Evolutionary conservation across 2,329 filamentous ascomycete genomes (phyloP).

Genomic region (Colletotrichum sp.): DNA sequence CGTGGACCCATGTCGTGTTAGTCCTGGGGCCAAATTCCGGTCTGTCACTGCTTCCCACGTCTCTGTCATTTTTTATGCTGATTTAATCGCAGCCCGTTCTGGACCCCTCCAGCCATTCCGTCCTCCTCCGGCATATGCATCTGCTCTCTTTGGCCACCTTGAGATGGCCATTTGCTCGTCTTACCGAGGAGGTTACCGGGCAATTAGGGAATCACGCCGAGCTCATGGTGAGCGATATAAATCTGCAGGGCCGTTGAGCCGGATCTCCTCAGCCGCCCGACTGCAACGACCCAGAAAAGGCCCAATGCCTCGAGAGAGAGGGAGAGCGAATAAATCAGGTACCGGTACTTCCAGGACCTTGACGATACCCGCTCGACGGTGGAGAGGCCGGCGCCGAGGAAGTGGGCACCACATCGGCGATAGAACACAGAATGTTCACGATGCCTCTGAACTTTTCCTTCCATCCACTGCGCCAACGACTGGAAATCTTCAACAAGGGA

Average conservation of each 20-base stretch:
- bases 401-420: not conserved
- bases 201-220: not conserved
- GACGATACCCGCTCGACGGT: not conserved
- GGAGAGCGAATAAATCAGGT: not conserved
- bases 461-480: not conserved
- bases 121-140: not conserved
- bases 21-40: not conserved
- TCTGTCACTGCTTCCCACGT: not conserved
- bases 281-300: not conserved
- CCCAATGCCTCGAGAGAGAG: not conserved
- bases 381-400: slow-evolving; percentile 6
- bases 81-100: not conserved
- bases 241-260: slow-evolving; percentile 10
- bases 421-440: slow-evolving; percentile 16
- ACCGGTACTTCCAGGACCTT: not conserved
- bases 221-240: slow-evolving; percentile 9
- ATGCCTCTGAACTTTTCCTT: slow-evolving; percentile 13
- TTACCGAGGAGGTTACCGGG: not conserved
- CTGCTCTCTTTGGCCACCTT: not conserved
- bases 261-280: not conserved
- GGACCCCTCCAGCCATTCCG: not conserved
- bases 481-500: not conserved
- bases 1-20: not conserved
- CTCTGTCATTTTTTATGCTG: not conserved
- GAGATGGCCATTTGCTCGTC: not conserved